phyloP scores from a whole-genome alignment of 2,329 filamentous ascomycete genomes.

The Nigrospora sphaerica region DNA sequence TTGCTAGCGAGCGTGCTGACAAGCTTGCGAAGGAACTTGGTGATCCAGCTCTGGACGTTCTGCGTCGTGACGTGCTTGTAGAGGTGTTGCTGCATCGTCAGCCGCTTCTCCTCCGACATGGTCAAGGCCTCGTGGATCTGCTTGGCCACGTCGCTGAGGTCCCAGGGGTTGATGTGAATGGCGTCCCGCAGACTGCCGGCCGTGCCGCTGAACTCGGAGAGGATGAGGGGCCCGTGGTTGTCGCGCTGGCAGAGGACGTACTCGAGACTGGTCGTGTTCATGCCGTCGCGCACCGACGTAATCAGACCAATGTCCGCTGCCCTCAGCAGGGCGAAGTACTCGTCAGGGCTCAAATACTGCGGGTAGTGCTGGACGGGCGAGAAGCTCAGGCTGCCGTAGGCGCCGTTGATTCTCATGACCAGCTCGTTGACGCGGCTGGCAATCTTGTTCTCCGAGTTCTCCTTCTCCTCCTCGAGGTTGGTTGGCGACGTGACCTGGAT shows the following conservation, averaged over 20 bases:
- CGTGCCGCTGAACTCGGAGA: slow-evolving; percentile 95
- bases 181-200: slow-evolving; percentile 78
- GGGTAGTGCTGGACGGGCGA: slow-evolving; percentile 92
- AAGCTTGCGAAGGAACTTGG: slow-evolving; percentile 69
- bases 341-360: slow-evolving; percentile 80
- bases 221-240: slow-evolving; percentile 77
- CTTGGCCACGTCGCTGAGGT: slow-evolving; percentile 74
- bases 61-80: slow-evolving; percentile 81
- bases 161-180: slow-evolving; percentile 96
- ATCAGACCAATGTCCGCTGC: slow-evolving; percentile 88
- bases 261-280: slow-evolving; percentile 96
- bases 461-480: slow-evolving; percentile 69
- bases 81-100: slow-evolving; percentile 63
- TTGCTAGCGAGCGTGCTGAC: slow-evolving; percentile 74
- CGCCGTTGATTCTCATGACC: slow-evolving; percentile 85
- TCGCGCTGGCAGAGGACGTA: slow-evolving; percentile 91
- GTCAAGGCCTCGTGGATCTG: slow-evolving; percentile 76
- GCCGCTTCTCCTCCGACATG: slow-evolving; percentile 62
- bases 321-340: slow-evolving; percentile 91
- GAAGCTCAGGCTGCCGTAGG: slow-evolving; percentile 81
- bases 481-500: slow-evolving; percentile 93
- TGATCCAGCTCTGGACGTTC: slow-evolving; percentile 82
- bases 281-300: slow-evolving; percentile 90
- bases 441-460: slow-evolving; percentile 72
- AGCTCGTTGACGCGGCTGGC: slow-evolving; percentile 85